Evolutionary conservation across 2,329 filamentous ascomycete genomes (phyloP).

Genomic region (Neopestalotiopsis sp.): DNA sequence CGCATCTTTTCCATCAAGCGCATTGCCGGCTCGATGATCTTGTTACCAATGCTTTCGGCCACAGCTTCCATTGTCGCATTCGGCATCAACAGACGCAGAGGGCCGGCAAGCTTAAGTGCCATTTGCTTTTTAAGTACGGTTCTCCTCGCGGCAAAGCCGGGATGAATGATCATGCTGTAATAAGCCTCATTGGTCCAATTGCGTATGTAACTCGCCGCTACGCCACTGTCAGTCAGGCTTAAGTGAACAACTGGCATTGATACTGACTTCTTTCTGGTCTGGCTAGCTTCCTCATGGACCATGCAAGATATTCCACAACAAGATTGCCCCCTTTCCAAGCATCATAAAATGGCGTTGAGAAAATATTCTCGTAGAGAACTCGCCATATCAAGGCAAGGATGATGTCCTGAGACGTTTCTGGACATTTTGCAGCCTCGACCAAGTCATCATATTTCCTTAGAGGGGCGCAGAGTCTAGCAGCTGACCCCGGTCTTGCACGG

Average conservation of each 20-base stretch:
- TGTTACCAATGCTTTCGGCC: slow-evolving; percentile 27
- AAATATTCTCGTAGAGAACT: not conserved
- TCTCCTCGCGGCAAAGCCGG: slow-evolving; percentile 30
- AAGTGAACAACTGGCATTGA: not conserved
- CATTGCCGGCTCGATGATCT: slow-evolving; percentile 43
- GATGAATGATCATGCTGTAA: slow-evolving; percentile 36
- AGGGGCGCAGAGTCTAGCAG: not conserved
- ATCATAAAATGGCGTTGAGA: not conserved
- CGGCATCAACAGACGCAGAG: not conserved
- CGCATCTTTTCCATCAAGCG: slow-evolving; percentile 44
- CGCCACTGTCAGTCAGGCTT: not conserved
- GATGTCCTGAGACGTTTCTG: not conserved
- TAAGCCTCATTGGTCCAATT: slow-evolving; percentile 30
- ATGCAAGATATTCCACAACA: not conserved
- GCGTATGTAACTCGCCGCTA: slow-evolving; percentile 19
- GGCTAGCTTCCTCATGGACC: not conserved
- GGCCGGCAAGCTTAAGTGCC: not conserved
- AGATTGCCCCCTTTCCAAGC: not conserved
- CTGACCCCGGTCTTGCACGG: slow-evolving; percentile 27
- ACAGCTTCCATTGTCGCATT: not conserved
- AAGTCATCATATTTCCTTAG: not conserved
- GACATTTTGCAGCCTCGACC: not conserved
- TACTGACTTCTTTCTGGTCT: not conserved
- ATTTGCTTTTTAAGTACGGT: not conserved
- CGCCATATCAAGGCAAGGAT: not conserved